Evolutionary conservation across 805 yeast genomes (phyloP).

Genomic region (Metschnikowia sp.): DNA sequence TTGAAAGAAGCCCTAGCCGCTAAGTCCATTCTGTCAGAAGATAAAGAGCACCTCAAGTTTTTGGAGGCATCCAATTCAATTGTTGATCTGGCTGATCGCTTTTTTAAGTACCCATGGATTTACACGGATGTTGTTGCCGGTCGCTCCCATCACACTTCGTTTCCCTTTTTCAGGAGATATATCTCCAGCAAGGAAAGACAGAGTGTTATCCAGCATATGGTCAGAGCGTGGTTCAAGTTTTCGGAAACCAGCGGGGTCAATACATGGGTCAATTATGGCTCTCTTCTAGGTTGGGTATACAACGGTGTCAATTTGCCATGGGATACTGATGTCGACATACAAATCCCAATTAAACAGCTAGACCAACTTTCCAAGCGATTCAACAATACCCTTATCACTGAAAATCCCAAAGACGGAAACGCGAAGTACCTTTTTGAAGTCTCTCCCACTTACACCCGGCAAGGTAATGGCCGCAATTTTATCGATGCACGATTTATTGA

Average conservation of each 20-base stretch:
- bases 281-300: slow-evolving; percentile 19
- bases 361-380: slow-evolving; percentile 13
- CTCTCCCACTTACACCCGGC: slow-evolving; percentile 20
- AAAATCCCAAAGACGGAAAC: slow-evolving; percentile 18
- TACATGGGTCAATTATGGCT: slow-evolving; percentile 30
- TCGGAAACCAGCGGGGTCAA: slow-evolving; percentile 29
- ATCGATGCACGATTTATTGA: slow-evolving; percentile 22
- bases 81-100: slow-evolving; percentile 26
- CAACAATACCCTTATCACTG: slow-evolving; percentile 16
- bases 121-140: slow-evolving; percentile 33
- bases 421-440: slow-evolving; percentile 20
- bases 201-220: slow-evolving; percentile 36
- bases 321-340: slow-evolving; percentile 21
- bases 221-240: slow-evolving; percentile 36
- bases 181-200: slow-evolving; percentile 36
- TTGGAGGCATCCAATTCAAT: slow-evolving; percentile 23
- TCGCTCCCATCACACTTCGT: slow-evolving; percentile 28
- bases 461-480: slow-evolving; percentile 20
- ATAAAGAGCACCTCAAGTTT: slow-evolving; percentile 27
- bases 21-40: slow-evolving; percentile 15
- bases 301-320: slow-evolving; percentile 21
- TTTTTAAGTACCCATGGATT: slow-evolving; percentile 41
- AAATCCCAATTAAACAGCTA: slow-evolving; percentile 17
- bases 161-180: slow-evolving; percentile 36
- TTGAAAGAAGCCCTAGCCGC: slow-evolving; percentile 19